Conservation (phyloP, 2,329 filamentous ascomycete genomes). For the Arachnomyces sp. region DNA sequence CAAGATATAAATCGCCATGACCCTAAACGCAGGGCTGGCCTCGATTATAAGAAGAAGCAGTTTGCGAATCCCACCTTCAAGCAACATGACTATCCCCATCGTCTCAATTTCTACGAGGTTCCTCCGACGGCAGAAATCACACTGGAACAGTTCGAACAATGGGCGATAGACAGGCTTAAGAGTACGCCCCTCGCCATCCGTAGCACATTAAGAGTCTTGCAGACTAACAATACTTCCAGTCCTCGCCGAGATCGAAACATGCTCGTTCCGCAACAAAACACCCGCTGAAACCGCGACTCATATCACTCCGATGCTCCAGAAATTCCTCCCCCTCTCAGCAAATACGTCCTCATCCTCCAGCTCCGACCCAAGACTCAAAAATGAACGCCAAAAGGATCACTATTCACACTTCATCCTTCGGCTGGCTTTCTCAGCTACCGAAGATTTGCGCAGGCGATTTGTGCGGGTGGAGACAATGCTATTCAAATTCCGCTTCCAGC, state of each 20-base stretch:
- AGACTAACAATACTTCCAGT: slow-evolving; percentile 16
- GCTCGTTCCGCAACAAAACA: slow-evolving; percentile 85
- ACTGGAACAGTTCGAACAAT: slow-evolving; percentile 95
- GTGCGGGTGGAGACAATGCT: slow-evolving; percentile 79
- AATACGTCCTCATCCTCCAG: slow-evolving; percentile 56
- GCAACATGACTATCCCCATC: slow-evolving; percentile 69
- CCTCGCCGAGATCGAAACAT: slow-evolving; percentile 62
- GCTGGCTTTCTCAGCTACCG: slow-evolving; percentile 82
- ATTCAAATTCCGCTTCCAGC: slow-evolving; percentile 71
- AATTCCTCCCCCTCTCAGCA: slow-evolving; percentile 71
- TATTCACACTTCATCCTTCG: slow-evolving; percentile 97
- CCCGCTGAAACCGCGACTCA: slow-evolving; percentile 72
- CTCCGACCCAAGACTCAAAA: slow-evolving; percentile 45
- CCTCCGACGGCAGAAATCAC: slow-evolving; percentile 91
- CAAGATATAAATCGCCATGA: slow-evolving; percentile 37
- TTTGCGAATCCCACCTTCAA: slow-evolving; percentile 71
- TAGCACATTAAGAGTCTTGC: neutral
- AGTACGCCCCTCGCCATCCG: slow-evolving; percentile 40
- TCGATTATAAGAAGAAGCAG: slow-evolving; percentile 78
- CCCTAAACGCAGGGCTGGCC: slow-evolving; percentile 64
- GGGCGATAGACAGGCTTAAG: slow-evolving; percentile 87
- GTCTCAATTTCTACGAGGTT: slow-evolving; percentile 83
- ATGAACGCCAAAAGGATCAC: slow-evolving; percentile 86
- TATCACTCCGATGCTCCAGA: slow-evolving; percentile 79
- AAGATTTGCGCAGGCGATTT: slow-evolving; percentile 82